These are phyloP conservation scores for Tuber calosporum DNA, from an alignment of 495 filamentous ascomycete genomes.

Conservation along the genomic window DNA sequence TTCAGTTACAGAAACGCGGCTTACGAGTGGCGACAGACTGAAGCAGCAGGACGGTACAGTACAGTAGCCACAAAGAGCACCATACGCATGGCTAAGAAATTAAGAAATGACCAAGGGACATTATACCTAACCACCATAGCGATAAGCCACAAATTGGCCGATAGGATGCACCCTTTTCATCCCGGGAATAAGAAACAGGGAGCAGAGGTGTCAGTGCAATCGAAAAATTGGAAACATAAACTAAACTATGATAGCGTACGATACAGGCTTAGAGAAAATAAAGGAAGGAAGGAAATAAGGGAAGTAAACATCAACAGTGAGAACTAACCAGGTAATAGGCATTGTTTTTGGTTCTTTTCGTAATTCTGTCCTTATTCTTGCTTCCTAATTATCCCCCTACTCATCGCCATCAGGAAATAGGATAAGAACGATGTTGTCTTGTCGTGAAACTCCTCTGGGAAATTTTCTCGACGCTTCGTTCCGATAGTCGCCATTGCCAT, in stretches of 20 bases:
- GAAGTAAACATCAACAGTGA: background rate
- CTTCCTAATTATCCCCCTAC: background rate
- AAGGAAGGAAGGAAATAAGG: slow-evolving; percentile 1
- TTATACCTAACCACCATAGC: background rate
- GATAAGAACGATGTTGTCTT: background rate
- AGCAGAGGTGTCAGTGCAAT: background rate
- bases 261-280: slow-evolving; percentile 18
- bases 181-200: background rate
- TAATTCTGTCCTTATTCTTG: background rate
- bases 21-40: no score
- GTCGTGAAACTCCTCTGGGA: background rate
- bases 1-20: background rate
- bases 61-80: background rate
- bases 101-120: background rate
- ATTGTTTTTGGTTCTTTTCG: background rate
- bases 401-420: background rate
- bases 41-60: background rate
- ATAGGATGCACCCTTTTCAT: background rate
- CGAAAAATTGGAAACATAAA: background rate
- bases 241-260: slow-evolving; percentile 3
- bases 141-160: background rate
- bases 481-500: background rate
- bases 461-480: background rate
- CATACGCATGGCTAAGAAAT: background rate
- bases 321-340: background rate